Base-by-base conservation (phyloP, 225 moss, liverwort and hornwort genomes). In the Thuidium tamariscinum region DNA sequence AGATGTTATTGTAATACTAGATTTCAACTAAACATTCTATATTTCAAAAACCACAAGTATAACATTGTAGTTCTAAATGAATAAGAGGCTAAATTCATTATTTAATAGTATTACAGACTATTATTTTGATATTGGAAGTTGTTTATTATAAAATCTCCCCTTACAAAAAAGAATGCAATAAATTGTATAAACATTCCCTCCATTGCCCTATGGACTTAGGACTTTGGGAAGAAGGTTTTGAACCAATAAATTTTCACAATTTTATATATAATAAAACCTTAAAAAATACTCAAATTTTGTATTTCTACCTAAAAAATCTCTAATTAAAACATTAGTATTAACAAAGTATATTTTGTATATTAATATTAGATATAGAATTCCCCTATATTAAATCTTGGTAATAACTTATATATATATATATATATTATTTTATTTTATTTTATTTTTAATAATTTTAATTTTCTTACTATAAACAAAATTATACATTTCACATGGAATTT, bases 101-200 rank as follows among this genome's bases (percentile, higher is more conserved):
- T 48, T 30, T 10, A 48, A 30, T 30, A 42, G 15, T 70, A 26
- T 14, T n/a, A n/a, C n/a, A n/a, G n/a, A n/a, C n/a, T n/a, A n/a
- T n/a, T 41, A 26, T 42, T 70, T 15, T 70, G 42, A 16, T 70
- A 42, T 14, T 0, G 0, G 0, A 39, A 42, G 9, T 27, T 16
- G 5, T 42, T 70, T 12, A 9, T 42, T 42, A 5, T 0, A 5
- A 0, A 42, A 3, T 27, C 27, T 9, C 0, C 9, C 1, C 16
- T 70, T 9, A 2, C 25, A 5, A 39, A 39, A 39, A 25, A 7
- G 0, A 25, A 13, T 7, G 8, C 8, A 37, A 41, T 25, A n/a
- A n/a, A n/a, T 39, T 2, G 0, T 4, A 25, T 41, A 2, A 2
- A 25, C 13, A 41, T 5, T 39, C 5, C 15, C 1, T 0, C 4